A percentile compares a stretch with the other conserved stretches of the same genome.
phyloP scores from a whole-genome alignment of 2,329 filamentous ascomycete species.

The Neopestalotiopsis sp. region DNA sequence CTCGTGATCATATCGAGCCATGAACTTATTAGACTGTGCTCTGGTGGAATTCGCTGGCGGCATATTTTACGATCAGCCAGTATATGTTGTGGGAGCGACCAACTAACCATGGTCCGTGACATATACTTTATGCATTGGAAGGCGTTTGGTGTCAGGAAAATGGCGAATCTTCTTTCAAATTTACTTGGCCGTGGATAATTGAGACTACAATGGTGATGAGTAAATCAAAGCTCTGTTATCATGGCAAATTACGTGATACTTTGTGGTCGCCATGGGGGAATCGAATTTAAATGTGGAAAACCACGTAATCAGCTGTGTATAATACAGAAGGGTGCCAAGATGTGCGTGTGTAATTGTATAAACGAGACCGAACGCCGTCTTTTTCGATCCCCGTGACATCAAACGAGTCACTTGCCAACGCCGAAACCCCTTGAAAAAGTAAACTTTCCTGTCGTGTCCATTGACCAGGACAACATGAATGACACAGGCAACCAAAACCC shows the following conservation, averaged over 20 bases:
- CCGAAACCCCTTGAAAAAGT: not conserved
- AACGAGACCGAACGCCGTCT: conserved; percentile 5
- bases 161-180: not conserved
- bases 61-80: not conserved
- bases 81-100: not conserved
- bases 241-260: not conserved
- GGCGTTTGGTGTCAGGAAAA: not conserved
- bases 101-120: not conserved
- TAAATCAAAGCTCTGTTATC: not conserved
- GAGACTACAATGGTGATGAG: not conserved
- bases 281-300: not conserved
- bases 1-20: not conserved
- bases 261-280: not conserved
- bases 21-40: not conserved
- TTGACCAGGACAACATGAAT: not conserved
- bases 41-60: no score
- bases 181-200: not conserved
- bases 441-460: not conserved
- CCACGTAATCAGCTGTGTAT: conserved; percentile 3
- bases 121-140: not conserved
- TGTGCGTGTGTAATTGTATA: not conserved
- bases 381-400: not conserved
- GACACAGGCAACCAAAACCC: conserved; percentile 8
- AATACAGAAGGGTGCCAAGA: not conserved
- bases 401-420: not conserved